Conservation (phyloP, 495 filamentous ascomycete genomes). For the Neurospora pannonica region DNA sequence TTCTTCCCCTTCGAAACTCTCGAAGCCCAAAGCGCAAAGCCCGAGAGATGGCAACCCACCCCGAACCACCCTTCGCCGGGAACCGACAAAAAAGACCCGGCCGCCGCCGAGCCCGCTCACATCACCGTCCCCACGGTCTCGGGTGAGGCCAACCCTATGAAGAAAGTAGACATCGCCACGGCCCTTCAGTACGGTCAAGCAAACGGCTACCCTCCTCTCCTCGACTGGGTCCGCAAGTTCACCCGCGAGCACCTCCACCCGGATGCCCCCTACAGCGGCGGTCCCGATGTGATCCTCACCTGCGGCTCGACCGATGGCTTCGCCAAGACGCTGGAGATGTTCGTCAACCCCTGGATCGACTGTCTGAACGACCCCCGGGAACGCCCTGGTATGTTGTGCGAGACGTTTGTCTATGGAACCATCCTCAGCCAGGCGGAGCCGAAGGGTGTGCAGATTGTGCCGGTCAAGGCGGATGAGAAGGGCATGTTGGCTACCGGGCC, state of each 20-base stretch:
- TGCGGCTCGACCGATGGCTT: conserved; percentile 81
- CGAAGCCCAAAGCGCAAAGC: conserved; percentile 65
- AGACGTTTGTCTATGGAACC: conserved; percentile 71
- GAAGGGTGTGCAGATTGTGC: conserved; percentile 58
- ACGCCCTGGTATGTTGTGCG: conserved; percentile 62
- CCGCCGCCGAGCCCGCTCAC: conserved; percentile 32
- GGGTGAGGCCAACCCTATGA: conserved; percentile 39
- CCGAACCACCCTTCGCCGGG: conserved; percentile 49
- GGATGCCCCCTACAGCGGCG: conserved; percentile 65
- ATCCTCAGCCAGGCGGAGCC: conserved; percentile 57
- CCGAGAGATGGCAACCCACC: conserved; percentile 62
- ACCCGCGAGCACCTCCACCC: conserved; percentile 66
- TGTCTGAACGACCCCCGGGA: conserved; percentile 55
- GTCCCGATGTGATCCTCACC: conserved; percentile 67
- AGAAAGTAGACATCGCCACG: conserved; percentile 68
- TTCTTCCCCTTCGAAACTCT: conserved; percentile 91
- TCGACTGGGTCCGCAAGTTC: conserved; percentile 68
- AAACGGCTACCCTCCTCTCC: conserved; percentile 66
- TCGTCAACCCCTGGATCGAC: conserved; percentile 64
- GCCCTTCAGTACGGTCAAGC: conserved; percentile 81
- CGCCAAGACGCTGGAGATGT: conserved; percentile 59
- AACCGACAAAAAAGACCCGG: conserved; percentile 2
- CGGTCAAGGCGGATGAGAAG: conserved; percentile 64
- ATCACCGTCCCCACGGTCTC: conserved; percentile 63
- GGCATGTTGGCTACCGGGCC: conserved; percentile 66